A percentile compares a stretch with the other conserved stretches of the same genome.
phyloP scores from a whole-genome alignment of 108 stramenopile genomes.

The Aurantiochytrium sp. region DNA sequence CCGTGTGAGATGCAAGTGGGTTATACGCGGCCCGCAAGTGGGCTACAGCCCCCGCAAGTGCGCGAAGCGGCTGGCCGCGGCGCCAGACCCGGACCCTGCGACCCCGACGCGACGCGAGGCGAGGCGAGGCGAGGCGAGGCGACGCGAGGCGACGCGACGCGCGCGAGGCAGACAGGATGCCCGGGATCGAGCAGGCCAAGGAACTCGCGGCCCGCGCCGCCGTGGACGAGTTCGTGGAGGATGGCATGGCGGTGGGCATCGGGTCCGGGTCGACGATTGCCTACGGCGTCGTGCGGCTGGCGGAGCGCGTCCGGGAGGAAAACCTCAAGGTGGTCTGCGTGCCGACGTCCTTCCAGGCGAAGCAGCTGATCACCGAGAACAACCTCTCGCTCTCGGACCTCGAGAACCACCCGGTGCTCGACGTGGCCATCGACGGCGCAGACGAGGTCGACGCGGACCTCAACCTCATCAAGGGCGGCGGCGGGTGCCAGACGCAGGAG shows the following conservation, averaged over 20 bases:
- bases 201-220: constrained; percentile 30
- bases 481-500: constrained; percentile 37
- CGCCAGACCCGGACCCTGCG: too few relatives aligned
- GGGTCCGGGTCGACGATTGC: constrained; percentile 98
- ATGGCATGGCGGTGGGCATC: constrained; percentile 97
- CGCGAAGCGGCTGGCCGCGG: too few relatives aligned
- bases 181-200: constrained; percentile 29
- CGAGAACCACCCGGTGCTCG: constrained; percentile 85
- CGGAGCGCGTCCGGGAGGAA: constrained; percentile 73
- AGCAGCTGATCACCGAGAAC: constrained; percentile 69
- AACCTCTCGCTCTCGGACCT: constrained; percentile 90
- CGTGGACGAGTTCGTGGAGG: constrained; percentile 59
- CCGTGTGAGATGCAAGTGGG: too few relatives aligned
- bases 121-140: too few relatives aligned
- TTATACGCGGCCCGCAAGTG: too few relatives aligned
- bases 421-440: constrained; percentile 98
- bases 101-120: too few relatives aligned
- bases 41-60: too few relatives aligned
- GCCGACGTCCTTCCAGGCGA: constrained; percentile 92
- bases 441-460: constrained; percentile 91
- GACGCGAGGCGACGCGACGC: too few relatives aligned
- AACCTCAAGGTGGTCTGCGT: constrained; percentile 90
- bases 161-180: neutral
- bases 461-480: constrained; percentile 82
- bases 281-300: constrained; percentile 96